These are phyloP conservation scores for Oenanthe javanica DNA, from an alignment of 140 eudicot genomes.

Conservation along the genomic window DNA sequence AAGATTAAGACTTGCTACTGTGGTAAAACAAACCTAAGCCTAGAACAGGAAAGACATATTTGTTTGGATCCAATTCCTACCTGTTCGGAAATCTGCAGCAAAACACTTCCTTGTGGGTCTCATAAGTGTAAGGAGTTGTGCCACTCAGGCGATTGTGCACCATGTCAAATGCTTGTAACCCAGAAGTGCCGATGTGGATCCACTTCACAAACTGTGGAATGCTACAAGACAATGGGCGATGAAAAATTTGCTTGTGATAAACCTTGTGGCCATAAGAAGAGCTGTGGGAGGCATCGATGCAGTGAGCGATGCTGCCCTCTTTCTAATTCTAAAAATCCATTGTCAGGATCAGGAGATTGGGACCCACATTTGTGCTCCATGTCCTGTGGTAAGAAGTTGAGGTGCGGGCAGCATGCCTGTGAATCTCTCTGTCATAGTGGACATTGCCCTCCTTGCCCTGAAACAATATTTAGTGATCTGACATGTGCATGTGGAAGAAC, in stretches of 20 bases:
- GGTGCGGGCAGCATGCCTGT: slow-evolving; percentile 95
- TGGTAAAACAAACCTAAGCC: slow-evolving; percentile 53
- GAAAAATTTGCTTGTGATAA: slow-evolving; percentile 61
- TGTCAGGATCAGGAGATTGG: slow-evolving; percentile 43
- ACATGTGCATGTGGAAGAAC: slow-evolving; percentile 93
- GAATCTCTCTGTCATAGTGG: slow-evolving; percentile 87
- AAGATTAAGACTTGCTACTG: slow-evolving; percentile 65
- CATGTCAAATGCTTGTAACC: slow-evolving; percentile 58
- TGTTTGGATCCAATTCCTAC: slow-evolving; percentile 86
- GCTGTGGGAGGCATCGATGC: slow-evolving; percentile 91
- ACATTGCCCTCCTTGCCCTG: slow-evolving; percentile 92
- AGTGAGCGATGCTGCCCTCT: slow-evolving; percentile 93
- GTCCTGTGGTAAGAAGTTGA: slow-evolving; percentile 82
- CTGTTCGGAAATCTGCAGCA: slow-evolving; percentile 52
- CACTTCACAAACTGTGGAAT: slow-evolving; percentile 71
- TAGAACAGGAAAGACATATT: slow-evolving; percentile 41
- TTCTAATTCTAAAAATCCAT: slow-evolving; percentile 35
- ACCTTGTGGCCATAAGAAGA: slow-evolving; percentile 87
- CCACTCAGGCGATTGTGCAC: slow-evolving; percentile 64
- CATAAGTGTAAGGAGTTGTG: slow-evolving; percentile 63
- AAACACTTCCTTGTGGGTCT: slow-evolving; percentile 63
- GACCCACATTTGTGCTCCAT: slow-evolving; percentile 85
- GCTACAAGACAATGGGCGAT: slow-evolving; percentile 40
- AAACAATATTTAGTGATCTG: slow-evolving; percentile 72
- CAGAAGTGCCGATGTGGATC: slow-evolving; percentile 87